These are phyloP conservation scores for Diaporthe citriasiana DNA, from an alignment of 2,329 filamentous ascomycete genomes.

Conservation along the genomic window DNA sequence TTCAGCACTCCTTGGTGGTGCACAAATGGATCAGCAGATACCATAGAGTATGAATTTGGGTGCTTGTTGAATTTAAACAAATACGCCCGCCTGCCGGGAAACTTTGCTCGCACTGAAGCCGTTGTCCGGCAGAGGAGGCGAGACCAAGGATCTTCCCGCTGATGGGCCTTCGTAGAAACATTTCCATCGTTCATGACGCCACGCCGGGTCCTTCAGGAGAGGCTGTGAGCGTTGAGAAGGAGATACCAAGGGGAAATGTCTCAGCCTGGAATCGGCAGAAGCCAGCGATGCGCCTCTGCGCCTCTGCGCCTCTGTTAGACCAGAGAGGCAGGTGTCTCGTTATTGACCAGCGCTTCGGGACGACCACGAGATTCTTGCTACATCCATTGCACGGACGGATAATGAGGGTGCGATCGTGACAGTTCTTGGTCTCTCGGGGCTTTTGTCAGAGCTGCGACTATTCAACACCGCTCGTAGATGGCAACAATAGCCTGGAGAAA, in stretches of 20 bases:
- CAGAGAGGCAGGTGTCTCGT: neutral
- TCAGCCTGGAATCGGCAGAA: slow-evolving; percentile 28
- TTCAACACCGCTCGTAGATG: neutral
- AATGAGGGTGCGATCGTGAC: too few species aligned
- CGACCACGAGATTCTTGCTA: neutral
- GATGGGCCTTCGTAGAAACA: neutral
- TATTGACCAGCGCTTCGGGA: slow-evolving; percentile 18
- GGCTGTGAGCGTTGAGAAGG: neutral
- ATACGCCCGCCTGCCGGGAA: neutral
- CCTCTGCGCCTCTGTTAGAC: neutral
- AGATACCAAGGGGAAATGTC: slow-evolving; percentile 16
- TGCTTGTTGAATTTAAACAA: neutral
- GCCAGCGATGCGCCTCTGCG: slow-evolving; percentile 6
- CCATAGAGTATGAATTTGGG: neutral
- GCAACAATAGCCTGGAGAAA: slow-evolving; percentile 24
- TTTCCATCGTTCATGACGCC: neutral
- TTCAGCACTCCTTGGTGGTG: neutral
- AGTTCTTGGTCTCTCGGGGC: neutral
- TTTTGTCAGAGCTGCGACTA: too few species aligned
- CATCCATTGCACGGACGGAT: too few species aligned
- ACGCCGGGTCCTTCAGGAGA: neutral
- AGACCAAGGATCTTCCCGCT: neutral
- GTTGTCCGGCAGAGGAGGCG: neutral
- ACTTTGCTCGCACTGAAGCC: neutral
- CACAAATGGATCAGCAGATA: neutral